Conservation (phyloP, 2,329 filamentous ascomycete species). For the Penicillium psychrosexuale region DNA sequence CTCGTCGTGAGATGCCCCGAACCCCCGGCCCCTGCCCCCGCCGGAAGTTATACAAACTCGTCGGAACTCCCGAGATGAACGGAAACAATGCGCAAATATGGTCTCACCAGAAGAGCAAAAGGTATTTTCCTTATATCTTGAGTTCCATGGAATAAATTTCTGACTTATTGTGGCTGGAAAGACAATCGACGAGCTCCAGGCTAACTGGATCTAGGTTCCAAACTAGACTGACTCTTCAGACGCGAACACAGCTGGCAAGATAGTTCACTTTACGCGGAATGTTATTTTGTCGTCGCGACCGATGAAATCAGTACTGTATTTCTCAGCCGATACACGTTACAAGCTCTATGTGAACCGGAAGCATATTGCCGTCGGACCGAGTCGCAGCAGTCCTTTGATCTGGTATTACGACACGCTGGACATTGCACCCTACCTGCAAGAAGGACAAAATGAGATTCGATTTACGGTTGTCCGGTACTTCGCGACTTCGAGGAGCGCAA, state of each 20-base stretch:
- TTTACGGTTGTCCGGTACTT: constrained; percentile 31
- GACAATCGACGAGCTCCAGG: background rate
- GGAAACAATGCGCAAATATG: background rate
- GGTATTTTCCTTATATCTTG: background rate
- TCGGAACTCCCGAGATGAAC: too few relatives aligned
- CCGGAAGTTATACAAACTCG: background rate
- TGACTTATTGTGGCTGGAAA: background rate
- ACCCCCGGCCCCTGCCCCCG: background rate
- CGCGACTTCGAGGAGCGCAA: constrained; percentile 23
- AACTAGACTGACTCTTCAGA: background rate
- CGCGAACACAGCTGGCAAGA: constrained; percentile 1
- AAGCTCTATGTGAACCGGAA: constrained; percentile 43
- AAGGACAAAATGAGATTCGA: constrained; percentile 23
- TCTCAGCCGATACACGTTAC: constrained; percentile 46
- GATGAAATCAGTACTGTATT: constrained; percentile 23
- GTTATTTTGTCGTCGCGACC: constrained; percentile 21
- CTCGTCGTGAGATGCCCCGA: background rate
- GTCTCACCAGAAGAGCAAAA: background rate
- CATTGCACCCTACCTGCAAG: constrained; percentile 22
- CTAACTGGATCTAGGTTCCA: background rate
- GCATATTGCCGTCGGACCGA: constrained; percentile 38
- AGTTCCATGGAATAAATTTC: background rate
- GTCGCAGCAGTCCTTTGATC: constrained; percentile 33
- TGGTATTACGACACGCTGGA: constrained; percentile 36
- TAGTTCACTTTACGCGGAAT: background rate